A percentile compares a stretch with the other conserved stretches of the same genome.
Conservation (phyloP, 352 stramenopile species). For the Phytophthora constricta region DNA sequence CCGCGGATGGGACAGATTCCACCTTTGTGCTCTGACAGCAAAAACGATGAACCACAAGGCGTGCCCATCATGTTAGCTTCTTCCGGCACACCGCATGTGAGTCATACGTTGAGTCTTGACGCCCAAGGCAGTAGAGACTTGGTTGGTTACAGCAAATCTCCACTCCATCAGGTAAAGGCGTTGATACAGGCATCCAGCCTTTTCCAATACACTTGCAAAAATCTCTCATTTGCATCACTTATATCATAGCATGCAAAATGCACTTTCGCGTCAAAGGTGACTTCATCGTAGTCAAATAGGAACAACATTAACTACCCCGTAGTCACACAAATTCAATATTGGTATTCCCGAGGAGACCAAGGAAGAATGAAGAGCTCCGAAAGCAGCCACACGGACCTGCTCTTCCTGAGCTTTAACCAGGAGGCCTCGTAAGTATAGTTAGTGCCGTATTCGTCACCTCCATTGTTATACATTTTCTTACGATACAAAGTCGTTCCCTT, state of each 20-base stretch:
- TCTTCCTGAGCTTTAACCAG: slow-evolving; percentile 94
- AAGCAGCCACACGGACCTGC: slow-evolving; percentile 62
- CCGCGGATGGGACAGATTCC: not conserved
- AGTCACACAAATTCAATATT: too few species aligned
- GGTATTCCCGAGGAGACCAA: slow-evolving; percentile 1
- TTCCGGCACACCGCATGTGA: too few species aligned
- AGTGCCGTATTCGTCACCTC: slow-evolving; percentile 1
- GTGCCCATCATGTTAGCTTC: too few species aligned
- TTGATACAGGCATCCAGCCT: not conserved
- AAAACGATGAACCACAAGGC: not conserved
- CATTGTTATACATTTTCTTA: too few species aligned
- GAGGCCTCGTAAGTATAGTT: slow-evolving; percentile 77
- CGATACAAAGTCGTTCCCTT: too few species aligned
- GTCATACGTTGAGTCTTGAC: not conserved
- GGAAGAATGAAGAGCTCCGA: slow-evolving; percentile 53
- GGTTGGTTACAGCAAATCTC: not conserved
- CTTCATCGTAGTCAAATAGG: too few species aligned
- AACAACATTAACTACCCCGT: too few species aligned
- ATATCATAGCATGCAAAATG: too few species aligned
- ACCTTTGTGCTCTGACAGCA: not conserved
- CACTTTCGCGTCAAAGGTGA: too few species aligned
- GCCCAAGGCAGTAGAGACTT: not conserved
- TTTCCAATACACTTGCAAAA: not conserved
- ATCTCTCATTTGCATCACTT: too few species aligned
- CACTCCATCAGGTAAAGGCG: not conserved